phyloP scores from a whole-genome alignment of 2,329 filamentous ascomycete genomes.

The Pseudocercospora fuligena region DNA sequence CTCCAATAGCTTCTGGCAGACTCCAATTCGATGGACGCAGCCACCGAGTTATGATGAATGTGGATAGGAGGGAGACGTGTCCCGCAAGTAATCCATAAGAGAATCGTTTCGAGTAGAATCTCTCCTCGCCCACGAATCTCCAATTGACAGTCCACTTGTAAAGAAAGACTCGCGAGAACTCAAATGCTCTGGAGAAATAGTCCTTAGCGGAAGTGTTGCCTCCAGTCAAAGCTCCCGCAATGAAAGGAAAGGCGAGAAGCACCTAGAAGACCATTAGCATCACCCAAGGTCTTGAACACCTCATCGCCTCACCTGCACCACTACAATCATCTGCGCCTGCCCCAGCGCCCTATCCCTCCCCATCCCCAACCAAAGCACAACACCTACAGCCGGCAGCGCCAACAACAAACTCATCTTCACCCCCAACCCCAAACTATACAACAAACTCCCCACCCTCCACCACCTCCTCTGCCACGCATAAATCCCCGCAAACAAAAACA shows the following conservation, averaged over 20 bases:
- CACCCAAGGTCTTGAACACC: neutral
- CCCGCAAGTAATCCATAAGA: slow-evolving; percentile 67
- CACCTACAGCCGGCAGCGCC: slow-evolving; percentile 76
- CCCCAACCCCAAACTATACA: slow-evolving; percentile 81
- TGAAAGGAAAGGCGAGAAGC: slow-evolving; percentile 69
- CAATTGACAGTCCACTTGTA: slow-evolving; percentile 99
- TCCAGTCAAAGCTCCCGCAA: slow-evolving; percentile 59
- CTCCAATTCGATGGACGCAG: slow-evolving; percentile 68
- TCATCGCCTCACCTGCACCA: slow-evolving; percentile 67
- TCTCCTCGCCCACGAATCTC: slow-evolving; percentile 86
- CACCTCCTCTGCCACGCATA: slow-evolving; percentile 73
- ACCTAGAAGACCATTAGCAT: slow-evolving; percentile 45
- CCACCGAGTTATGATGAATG: slow-evolving; percentile 74
- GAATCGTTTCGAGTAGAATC: slow-evolving; percentile 75
- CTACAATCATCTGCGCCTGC: slow-evolving; percentile 71
- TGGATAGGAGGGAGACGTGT: slow-evolving; percentile 68
- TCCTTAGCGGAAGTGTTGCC: slow-evolving; percentile 48
- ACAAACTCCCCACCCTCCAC: slow-evolving; percentile 74
- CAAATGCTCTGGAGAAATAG: slow-evolving; percentile 84
- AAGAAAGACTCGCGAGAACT: slow-evolving; percentile 86
- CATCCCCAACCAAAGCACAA: slow-evolving; percentile 74
- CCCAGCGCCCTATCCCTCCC: slow-evolving; percentile 69
- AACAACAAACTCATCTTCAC: slow-evolving; percentile 94
- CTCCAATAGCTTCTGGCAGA: slow-evolving; percentile 59
- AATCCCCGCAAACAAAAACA: slow-evolving; percentile 83